Percentiles rank a stretch among this genome's conserved stretches.
phyloP scores from a whole-genome alignment of 257 asterid genomes.

The Haberlea rhodopensis region DNA sequence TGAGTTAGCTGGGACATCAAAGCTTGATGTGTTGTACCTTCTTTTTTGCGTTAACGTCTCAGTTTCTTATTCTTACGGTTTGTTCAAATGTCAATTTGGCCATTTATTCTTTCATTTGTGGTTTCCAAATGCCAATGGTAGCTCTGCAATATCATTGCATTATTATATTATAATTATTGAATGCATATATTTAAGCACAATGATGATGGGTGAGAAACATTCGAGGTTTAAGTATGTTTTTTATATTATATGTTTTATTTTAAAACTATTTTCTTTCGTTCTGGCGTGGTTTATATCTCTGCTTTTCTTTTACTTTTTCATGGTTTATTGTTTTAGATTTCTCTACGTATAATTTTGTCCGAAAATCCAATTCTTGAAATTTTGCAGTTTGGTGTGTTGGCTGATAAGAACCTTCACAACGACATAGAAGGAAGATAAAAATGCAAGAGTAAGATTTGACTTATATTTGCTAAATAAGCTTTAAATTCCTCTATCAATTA shows the following conservation, averaged over 20 bases:
- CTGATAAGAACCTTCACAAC: conserved; percentile 5
- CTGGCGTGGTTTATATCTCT: too few relatives aligned
- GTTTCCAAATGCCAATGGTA: background rate
- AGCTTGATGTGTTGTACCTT: background rate
- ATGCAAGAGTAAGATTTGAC: conserved; percentile 38
- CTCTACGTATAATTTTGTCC: conserved; percentile 1
- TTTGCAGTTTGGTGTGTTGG: conserved; percentile 21
- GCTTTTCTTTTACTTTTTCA: too few relatives aligned
- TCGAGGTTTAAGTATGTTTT: background rate
- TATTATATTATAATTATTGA: background rate
- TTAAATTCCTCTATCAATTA: background rate
- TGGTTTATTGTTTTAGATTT: too few relatives aligned
- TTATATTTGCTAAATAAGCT: background rate
- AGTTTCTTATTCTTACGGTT: background rate
- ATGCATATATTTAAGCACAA: background rate
- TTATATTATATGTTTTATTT: too few relatives aligned
- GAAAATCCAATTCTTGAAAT: conserved; percentile 14
- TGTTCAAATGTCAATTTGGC: background rate
- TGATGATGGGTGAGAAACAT: conserved; percentile 8
- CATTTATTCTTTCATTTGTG: background rate
- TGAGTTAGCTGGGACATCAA: background rate
- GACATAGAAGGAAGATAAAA: conserved; percentile 23
- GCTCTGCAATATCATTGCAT: background rate
- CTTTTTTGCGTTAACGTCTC: background rate
- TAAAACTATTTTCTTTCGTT: too few relatives aligned